Evolutionary conservation across 495 filamentous ascomycete species (phyloP).

Genomic region (Penicillium verhagenii): DNA sequence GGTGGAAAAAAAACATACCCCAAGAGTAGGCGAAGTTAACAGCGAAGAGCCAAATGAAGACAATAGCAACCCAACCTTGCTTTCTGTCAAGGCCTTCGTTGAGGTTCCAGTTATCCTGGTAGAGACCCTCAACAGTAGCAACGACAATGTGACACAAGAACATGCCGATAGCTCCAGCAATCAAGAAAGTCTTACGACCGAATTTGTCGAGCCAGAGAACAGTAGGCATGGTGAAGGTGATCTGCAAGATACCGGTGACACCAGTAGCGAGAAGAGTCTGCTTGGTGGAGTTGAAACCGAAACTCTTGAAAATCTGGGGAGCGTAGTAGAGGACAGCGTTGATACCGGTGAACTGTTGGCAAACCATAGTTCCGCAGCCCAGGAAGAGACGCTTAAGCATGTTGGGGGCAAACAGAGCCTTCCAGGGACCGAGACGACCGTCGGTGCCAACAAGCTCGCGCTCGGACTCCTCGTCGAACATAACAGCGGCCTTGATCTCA

Average conservation of each 20-base stretch:
- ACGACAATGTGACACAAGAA: constrained; percentile 49
- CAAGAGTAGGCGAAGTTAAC: constrained; percentile 44
- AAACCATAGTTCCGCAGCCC: constrained; percentile 4
- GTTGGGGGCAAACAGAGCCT: constrained; percentile 43
- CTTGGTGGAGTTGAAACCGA: constrained; percentile 7
- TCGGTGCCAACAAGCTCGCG: constrained; percentile 50
- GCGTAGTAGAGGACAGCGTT: constrained; percentile 9
- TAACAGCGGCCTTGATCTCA: constrained; percentile 59
- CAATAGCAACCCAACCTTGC: constrained; percentile 42
- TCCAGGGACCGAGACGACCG: constrained; percentile 59
- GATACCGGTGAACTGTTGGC: constrained; percentile 11
- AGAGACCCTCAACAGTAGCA: constrained; percentile 38
- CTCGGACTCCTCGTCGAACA: constrained; percentile 59
- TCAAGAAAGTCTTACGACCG: constrained; percentile 67
- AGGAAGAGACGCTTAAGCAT: constrained; percentile 25
- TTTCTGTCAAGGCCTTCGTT: constrained; percentile 27
- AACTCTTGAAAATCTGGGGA: constrained; percentile 8
- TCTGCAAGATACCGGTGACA: constrained; percentile 70
- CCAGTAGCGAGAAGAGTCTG: constrained; percentile 61
- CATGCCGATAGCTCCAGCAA: constrained; percentile 72
- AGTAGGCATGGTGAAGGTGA: constrained; percentile 63
- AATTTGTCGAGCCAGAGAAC: constrained; percentile 71
- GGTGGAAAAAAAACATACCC: constrained; percentile 31
- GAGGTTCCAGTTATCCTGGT: constrained; percentile 57
- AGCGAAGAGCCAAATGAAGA: constrained; percentile 45